Base-by-base conservation (phyloP, 2,329 filamentous ascomycete genomes). In the Mycogone perniciosa region DNA sequence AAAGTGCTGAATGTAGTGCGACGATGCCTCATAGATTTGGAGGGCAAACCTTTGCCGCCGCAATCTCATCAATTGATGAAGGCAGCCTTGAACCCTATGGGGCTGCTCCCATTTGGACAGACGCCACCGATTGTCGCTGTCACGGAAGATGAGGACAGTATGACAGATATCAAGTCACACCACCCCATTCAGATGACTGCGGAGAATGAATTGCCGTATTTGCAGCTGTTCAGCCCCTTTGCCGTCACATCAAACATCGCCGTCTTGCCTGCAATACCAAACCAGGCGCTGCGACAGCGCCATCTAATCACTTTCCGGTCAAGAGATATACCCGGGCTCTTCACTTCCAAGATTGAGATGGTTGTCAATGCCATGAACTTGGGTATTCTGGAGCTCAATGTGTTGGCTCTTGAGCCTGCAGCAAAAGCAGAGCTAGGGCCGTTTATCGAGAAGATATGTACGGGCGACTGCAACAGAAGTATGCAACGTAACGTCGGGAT, bases 221-320 rank as follows among this genome's bases (percentile, higher is more conserved):
- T 91, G 0, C 79, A 85, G 42, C 74, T 85, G 7, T 89, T 93
- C 59, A 86, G 81, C 0, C 81, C 85, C 0, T 75, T 93, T 10
- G 72, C 72, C 0, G 82, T 87, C 51, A 74, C 74, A 0, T 84
- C 82, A 0, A 74, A 68, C 0, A 70, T 82, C 10, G 67, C 72
- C 0, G 64, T 77, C 0, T 59, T 80, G 2, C 73, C 76, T 0
- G 40, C 63, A 6, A 54, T 60, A 2, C 60, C 57, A 0, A 58
- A 64, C 1, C 49, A 68, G 6, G 67, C 71, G 0, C 54, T 76
- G 1, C 63, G 77, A 31, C 81, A 84, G 51, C 71, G 71, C 2
- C 82, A 86, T 58, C 64, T 68, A 4, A 81, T 88, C 34, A 76
- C 73, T 0, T 71, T 82, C 34, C 27, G 71, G 41, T 69, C 67